Evolutionary conservation across 2,329 filamentous ascomycete species (phyloP).

Genomic region (Coleophoma eucalyptorum): DNA sequence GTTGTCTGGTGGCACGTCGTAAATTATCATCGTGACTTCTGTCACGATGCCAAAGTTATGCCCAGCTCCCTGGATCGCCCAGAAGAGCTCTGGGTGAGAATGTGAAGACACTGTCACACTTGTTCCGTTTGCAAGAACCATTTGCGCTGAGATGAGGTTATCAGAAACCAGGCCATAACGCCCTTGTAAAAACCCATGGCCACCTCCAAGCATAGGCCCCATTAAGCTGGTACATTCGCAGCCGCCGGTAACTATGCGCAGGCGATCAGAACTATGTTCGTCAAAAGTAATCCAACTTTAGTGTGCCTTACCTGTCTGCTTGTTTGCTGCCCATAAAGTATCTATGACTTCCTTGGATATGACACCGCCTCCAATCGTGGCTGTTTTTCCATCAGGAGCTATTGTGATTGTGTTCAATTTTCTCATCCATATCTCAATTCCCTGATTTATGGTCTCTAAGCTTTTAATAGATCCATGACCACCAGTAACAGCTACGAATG

Average conservation of each 20-base stretch:
- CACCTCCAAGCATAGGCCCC: slow-evolving; percentile 31
- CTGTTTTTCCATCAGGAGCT: slow-evolving; percentile 17
- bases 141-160: slow-evolving; percentile 36
- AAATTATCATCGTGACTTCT: slow-evolving; percentile 39
- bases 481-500: slow-evolving; percentile 43
- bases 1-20: slow-evolving; percentile 30
- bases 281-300: not conserved
- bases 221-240: slow-evolving; percentile 32
- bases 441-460: slow-evolving; percentile 4
- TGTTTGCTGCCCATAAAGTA: slow-evolving; percentile 16
- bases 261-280: too few relatives aligned
- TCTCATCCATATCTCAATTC: slow-evolving; percentile 1
- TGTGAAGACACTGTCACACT: slow-evolving; percentile 28
- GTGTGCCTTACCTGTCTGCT: slow-evolving; percentile 11
- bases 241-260: slow-evolving; percentile 2
- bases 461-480: slow-evolving; percentile 38
- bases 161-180: slow-evolving; percentile 39
- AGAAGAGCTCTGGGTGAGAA: slow-evolving; percentile 42
- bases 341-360: slow-evolving; percentile 19
- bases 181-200: slow-evolving; percentile 33
- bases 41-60: slow-evolving; percentile 57
- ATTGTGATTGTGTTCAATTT: slow-evolving; percentile 22
- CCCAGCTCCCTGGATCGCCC: slow-evolving; percentile 50
- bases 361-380: slow-evolving; percentile 24
- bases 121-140: slow-evolving; percentile 44